phyloP scores from a whole-genome alignment of 176 grass and related monocot genomes.

The Avena eriantha region DNA sequence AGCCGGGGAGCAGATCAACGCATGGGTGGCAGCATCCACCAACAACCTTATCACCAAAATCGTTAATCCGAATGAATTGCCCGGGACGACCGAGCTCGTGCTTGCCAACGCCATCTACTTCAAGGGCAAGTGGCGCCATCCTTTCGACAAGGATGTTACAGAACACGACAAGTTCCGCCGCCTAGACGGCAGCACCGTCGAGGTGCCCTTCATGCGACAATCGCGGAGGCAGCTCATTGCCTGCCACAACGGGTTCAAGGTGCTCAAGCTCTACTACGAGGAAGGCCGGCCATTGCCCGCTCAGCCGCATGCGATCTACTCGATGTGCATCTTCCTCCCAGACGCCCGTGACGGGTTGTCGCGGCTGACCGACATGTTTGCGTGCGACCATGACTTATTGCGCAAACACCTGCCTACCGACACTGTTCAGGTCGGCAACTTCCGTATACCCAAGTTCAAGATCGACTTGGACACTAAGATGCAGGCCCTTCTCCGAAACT shows the following conservation, averaged over 20 bases:
- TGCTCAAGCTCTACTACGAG: slow-evolving; percentile 33
- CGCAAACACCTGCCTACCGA: neutral
- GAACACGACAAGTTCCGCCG: neutral
- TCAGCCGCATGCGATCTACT: neutral
- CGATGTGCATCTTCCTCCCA: neutral
- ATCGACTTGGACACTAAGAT: neutral
- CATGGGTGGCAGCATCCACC: neutral
- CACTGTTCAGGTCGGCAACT: neutral
- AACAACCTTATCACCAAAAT: neutral
- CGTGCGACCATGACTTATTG: neutral
- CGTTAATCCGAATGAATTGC: neutral
- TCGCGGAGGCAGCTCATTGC: neutral
- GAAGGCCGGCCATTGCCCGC: neutral
- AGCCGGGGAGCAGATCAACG: neutral
- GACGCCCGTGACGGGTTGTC: slow-evolving; percentile 19
- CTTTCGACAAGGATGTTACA: neutral
- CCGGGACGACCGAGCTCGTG: neutral
- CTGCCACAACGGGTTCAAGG: slow-evolving; percentile 19
- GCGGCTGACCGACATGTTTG: neutral
- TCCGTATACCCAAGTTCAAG: neutral
- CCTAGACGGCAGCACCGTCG: neutral
- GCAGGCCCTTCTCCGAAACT: neutral
- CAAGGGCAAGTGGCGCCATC: slow-evolving; percentile 1
- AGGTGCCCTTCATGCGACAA: neutral
- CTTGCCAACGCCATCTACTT: slow-evolving; percentile 52